Evolutionary conservation across 1,284 basidiomycete species (phyloP), one percentile per base, ranked within the genome.

Genomic region (Cutaneotrichosporon spelunceum): DNA sequence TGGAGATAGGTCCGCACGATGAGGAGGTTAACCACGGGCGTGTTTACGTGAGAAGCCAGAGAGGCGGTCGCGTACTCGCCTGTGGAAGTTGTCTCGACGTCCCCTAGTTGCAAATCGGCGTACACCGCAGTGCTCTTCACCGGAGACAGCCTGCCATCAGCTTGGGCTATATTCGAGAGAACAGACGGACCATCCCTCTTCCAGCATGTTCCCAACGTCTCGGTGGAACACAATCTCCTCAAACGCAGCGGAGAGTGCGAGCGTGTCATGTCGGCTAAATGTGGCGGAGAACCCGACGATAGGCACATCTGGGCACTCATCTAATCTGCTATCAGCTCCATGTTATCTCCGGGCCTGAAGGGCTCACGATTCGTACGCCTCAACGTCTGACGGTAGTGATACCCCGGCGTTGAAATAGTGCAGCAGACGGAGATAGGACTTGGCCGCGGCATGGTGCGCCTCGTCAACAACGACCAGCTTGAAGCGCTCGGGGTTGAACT

Each of bases 221-320:
- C 87, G 85, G 74, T 99, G 95, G 72, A 92, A 99, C 0, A 97
- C 95, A 62, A 98, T 95, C 56, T 84, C 83, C 72, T 97, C 86
- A 69, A 95, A 98, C 0, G 95, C 88, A 1, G 88, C 88, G 3
- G 91, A 87, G 8, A 99, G 83, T 0, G 93, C 90, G 3, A 95
- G 82, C 10, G 93, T 90, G 72, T 99, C 94, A 71, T 95, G 91
- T 24, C 95, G 84, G 66, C 87, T 88, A 79, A 97, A 96, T 0
- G 95, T 99, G 1, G 95, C 94, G 42, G 91, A 93, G 77, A 99
- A 97, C 0, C 94, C 95, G 57, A 99, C 84, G 63, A 98, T 87
- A 3, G 94, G 93, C 21, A 94, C 85, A 24, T 80, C 57, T 45
- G 62, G 13, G 3, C 66, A 64, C 44, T 70, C 27, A 30, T 52